These are phyloP conservation scores for Voacanga thouarsii DNA, from an alignment of 257 asterid genomes.

Conservation along the genomic window DNA sequence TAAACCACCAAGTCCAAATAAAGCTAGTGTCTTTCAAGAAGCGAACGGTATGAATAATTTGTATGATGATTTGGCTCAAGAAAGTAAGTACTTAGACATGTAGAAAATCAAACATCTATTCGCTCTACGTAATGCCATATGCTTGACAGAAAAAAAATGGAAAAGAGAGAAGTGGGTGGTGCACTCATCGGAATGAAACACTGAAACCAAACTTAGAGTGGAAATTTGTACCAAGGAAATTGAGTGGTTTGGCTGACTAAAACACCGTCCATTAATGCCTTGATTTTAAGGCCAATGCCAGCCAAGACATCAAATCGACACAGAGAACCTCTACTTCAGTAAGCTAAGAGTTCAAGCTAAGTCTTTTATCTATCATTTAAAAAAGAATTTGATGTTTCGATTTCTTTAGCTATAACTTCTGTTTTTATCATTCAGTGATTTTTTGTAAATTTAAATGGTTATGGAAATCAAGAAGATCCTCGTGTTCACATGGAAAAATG, in stretches of 20 bases:
- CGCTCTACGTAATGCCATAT: background rate
- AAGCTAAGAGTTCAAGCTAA: background rate
- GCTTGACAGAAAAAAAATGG: background rate
- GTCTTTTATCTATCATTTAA: background rate
- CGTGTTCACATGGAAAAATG: background rate
- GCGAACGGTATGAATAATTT: background rate
- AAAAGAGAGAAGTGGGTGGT: background rate
- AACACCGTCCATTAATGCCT: background rate
- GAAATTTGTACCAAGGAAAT: background rate
- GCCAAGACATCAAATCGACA: background rate
- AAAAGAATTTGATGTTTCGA: background rate
- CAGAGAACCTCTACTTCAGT: background rate
- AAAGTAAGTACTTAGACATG: background rate
- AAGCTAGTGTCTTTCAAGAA: background rate
- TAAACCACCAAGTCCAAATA: background rate
- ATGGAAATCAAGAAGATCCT: background rate
- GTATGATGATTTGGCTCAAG: background rate
- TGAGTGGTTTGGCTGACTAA: background rate
- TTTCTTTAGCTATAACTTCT: background rate
- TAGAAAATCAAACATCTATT: background rate
- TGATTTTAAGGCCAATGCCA: background rate
- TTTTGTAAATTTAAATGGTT: background rate
- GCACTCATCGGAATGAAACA: background rate
- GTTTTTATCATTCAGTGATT: background rate
- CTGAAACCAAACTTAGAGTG: background rate